Conservation (phyloP, 371 early-diverging fungal genomes). For the Syncephalastrum racemosum region DNA sequence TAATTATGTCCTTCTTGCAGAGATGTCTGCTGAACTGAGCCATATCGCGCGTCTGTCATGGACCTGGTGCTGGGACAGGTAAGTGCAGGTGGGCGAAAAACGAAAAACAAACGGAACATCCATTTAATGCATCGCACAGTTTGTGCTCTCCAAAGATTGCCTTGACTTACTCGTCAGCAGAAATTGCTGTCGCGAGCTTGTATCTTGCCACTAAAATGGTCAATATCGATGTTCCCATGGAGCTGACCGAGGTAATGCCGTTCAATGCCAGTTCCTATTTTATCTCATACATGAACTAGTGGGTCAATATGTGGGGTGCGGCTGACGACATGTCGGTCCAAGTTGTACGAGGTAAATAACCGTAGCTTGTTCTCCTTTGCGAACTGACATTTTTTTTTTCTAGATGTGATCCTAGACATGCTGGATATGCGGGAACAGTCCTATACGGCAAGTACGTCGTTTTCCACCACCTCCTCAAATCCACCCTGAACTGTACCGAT, state of each 20-base stretch:
- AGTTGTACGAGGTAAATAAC: slow-evolving; percentile 31
- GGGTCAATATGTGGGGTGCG: slow-evolving; percentile 51
- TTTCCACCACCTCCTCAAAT: too few species aligned
- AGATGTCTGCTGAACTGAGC: slow-evolving; percentile 42
- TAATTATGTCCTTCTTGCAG: slow-evolving; percentile 11
- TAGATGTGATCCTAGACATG: too few species aligned
- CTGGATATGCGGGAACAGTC: too few species aligned
- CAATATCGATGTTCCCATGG: slow-evolving; percentile 30
- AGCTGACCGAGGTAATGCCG: slow-evolving; percentile 43
- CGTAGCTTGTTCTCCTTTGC: too few species aligned
- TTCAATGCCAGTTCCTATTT: neutral
- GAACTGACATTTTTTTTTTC: too few species aligned
- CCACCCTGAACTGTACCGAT: too few species aligned
- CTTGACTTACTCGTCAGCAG: slow-evolving; percentile 30
- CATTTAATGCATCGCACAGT: slow-evolving; percentile 11
- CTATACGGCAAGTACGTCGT: too few species aligned
- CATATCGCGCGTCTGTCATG: slow-evolving; percentile 42
- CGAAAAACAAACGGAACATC: neutral
- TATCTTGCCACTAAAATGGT: slow-evolving; percentile 44
- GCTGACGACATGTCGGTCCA: slow-evolving; percentile 50
- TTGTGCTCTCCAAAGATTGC: slow-evolving; percentile 43
- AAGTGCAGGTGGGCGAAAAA: slow-evolving; percentile 16
- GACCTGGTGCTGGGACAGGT: slow-evolving; percentile 49
- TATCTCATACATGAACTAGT: slow-evolving; percentile 11
- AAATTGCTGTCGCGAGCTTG: slow-evolving; percentile 45